Percentiles rank a stretch among this genome's conserved stretches.
Conservation (phyloP, 192 early-diverging fungal species). For the Mortierella alpina region DNA sequence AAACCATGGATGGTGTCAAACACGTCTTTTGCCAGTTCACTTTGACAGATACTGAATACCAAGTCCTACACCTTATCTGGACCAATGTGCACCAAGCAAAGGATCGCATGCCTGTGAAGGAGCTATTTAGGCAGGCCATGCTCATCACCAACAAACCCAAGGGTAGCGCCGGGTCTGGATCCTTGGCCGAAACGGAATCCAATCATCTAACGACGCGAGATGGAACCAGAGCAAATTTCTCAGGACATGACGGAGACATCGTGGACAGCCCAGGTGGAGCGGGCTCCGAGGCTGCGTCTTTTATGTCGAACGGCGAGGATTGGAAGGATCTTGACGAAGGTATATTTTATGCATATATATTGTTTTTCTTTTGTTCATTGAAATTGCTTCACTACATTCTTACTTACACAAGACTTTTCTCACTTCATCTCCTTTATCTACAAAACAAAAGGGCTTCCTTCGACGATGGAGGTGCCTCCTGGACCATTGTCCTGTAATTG, state of each 20-base stretch:
- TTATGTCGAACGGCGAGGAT: constrained; percentile 5
- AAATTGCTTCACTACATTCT: not conserved
- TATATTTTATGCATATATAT: not conserved
- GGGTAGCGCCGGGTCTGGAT: constrained; percentile 48
- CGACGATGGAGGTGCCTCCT: constrained; percentile 56
- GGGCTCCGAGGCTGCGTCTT: constrained; percentile 13
- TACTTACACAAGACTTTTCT: not conserved
- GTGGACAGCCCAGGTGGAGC: not conserved
- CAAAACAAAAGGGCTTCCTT: constrained; percentile 62
- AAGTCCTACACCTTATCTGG: constrained; percentile 48
- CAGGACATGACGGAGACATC: not conserved
- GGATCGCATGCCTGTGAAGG: constrained; percentile 44
- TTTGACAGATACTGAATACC: constrained; percentile 40
- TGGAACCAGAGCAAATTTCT: constrained; percentile 10
- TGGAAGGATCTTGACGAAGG: constrained; percentile 33
- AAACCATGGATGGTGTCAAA: constrained; percentile 37
- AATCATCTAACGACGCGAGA: constrained; percentile 32
- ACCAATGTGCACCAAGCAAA: constrained; percentile 39
- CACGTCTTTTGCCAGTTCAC: constrained; percentile 48
- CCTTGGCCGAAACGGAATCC: constrained; percentile 44
- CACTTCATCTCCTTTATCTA: not conserved
- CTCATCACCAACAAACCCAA: constrained; percentile 45
- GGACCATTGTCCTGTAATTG: constrained; percentile 69
- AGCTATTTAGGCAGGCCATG: constrained; percentile 31
- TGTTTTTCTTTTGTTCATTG: not conserved